Conservation (phyloP, 495 filamentous ascomycete genomes). For the Penicillium chermesinum region DNA sequence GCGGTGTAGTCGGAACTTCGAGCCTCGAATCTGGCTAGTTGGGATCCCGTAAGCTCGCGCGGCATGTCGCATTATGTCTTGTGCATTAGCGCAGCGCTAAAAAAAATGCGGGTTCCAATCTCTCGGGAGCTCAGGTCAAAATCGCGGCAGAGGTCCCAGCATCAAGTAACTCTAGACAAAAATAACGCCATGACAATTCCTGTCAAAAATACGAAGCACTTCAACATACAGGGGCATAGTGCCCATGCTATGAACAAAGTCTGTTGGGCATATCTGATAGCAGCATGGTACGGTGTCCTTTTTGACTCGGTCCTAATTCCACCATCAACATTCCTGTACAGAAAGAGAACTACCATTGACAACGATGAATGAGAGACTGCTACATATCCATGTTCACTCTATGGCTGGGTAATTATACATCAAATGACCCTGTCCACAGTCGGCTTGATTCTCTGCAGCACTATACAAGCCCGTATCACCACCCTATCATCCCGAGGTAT, state of each 20-base stretch:
- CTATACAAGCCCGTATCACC: background rate
- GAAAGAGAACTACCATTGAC: background rate
- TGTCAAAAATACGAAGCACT: slow-evolving; percentile 5
- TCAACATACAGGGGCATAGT: slow-evolving; percentile 3
- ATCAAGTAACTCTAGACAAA: slow-evolving; percentile 1
- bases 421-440: background rate
- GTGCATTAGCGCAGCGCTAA: slow-evolving; percentile 4
- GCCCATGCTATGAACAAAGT: slow-evolving; percentile 3
- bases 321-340: slow-evolving; percentile 1
- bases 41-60: slow-evolving; percentile 2
- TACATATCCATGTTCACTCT: background rate
- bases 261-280: slow-evolving; percentile 4
- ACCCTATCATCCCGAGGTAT: background rate
- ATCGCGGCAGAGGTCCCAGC: slow-evolving; percentile 1
- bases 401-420: background rate
- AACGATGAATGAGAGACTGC: background rate
- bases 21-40: slow-evolving; percentile 5
- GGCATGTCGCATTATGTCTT: slow-evolving; percentile 4
- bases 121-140: background rate
- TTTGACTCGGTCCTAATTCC: slow-evolving; percentile 4
- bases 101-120: slow-evolving; percentile 2
- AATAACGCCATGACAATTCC: background rate
- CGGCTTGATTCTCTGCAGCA: background rate
- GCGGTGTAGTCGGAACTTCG: slow-evolving; percentile 4
- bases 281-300: slow-evolving; percentile 3